phyloP scores from a whole-genome alignment of 345 rosid species.

The Linum lewisii region DNA sequence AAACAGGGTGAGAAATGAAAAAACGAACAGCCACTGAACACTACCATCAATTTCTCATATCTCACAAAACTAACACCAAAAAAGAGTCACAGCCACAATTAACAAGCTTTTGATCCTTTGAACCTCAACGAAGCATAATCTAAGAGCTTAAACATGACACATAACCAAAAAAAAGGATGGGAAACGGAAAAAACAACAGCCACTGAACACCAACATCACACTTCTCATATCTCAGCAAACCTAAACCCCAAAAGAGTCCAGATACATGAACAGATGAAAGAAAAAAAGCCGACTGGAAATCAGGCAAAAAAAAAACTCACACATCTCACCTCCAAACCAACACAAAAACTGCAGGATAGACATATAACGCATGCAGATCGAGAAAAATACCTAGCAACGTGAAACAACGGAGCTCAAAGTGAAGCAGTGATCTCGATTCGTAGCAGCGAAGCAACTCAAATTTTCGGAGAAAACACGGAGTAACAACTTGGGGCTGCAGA shows the following conservation, averaged over 20 bases:
- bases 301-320: background rate
- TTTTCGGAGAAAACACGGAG: background rate
- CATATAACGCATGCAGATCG: background rate
- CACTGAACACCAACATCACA: too few species aligned
- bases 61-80: too few species aligned
- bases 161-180: too few species aligned
- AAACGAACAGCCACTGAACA: too few species aligned
- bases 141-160: too few species aligned
- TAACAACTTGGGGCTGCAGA: background rate
- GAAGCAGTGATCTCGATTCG: background rate
- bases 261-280: background rate
- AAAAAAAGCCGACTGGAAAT: background rate
- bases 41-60: too few species aligned
- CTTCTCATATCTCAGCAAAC: background rate
- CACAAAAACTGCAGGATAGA: background rate
- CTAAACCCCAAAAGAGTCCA: background rate
- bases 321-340: background rate
- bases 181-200: too few species aligned
- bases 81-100: too few species aligned
- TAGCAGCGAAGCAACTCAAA: background rate
- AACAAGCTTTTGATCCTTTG: too few species aligned
- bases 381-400: background rate
- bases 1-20: too few species aligned
- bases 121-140: too few species aligned
- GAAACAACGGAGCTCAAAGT: background rate